A percentile compares a stretch with the other conserved stretches of the same genome.
These are phyloP conservation scores for Neonectria coccinea DNA, from an alignment of 2,329 filamentous ascomycete genomes.

Conservation along the genomic window DNA sequence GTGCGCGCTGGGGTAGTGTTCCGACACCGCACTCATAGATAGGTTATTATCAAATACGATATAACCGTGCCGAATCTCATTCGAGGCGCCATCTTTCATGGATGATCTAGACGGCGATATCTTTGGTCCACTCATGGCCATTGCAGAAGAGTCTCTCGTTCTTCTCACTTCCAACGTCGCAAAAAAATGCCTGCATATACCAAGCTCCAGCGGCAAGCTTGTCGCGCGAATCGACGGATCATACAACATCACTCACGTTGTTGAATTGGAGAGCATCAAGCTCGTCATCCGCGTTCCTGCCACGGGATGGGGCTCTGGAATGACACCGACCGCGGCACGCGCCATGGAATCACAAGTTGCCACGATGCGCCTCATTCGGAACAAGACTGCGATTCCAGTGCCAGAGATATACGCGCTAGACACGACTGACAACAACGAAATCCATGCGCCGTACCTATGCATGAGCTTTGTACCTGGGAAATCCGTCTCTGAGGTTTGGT, in stretches of 20 bases:
- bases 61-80: background rate
- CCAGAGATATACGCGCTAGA: conserved; percentile 33
- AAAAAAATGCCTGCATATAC: conserved; percentile 2
- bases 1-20: too few species aligned
- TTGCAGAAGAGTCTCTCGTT: conserved; percentile 11
- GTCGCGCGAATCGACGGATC: conserved; percentile 15
- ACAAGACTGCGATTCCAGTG: conserved; percentile 27
- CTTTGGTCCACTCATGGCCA: conserved; percentile 18
- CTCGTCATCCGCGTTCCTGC: conserved; percentile 28
- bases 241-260: conserved; percentile 19
- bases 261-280: conserved; percentile 17
- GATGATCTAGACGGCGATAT: conserved; percentile 13
- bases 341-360: conserved; percentile 27
- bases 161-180: conserved; percentile 11
- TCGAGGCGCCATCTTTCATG: conserved; percentile 6
- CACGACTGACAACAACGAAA: conserved; percentile 27
- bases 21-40: too few species aligned
- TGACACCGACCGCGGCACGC: conserved; percentile 27
- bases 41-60: background rate
- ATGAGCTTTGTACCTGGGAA: conserved; percentile 34
- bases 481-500: conserved; percentile 27
- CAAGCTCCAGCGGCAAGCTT: conserved; percentile 13
- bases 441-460: conserved; percentile 35
- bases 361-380: conserved; percentile 22
- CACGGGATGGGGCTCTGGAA: conserved; percentile 25